Percentiles rank a stretch among this genome's conserved stretches.
These are phyloP conservation scores for Suhomyces yuchorum DNA, from an alignment of 1,139 yeast genomes.

Conservation along the genomic window DNA sequence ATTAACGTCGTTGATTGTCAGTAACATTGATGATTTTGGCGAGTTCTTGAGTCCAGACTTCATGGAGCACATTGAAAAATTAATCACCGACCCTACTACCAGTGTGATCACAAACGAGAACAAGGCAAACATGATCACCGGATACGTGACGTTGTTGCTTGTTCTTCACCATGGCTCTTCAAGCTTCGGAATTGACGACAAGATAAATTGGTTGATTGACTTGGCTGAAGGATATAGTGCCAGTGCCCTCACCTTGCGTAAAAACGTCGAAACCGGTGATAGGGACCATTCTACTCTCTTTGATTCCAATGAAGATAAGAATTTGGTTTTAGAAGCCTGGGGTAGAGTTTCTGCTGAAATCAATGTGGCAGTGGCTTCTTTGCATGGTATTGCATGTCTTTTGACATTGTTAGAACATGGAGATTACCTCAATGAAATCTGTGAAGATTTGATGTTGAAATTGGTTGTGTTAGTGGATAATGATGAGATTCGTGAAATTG, in stretches of 20 bases:
- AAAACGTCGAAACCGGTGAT: slow-evolving; percentile 42
- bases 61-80: slow-evolving; percentile 33
- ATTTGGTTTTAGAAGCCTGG: slow-evolving; percentile 39
- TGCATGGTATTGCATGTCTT: slow-evolving; percentile 52
- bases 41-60: slow-evolving; percentile 45
- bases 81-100: slow-evolving; percentile 37
- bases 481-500: slow-evolving; percentile 42
- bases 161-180: slow-evolving; percentile 52
- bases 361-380: slow-evolving; percentile 43
- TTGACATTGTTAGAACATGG: slow-evolving; percentile 46
- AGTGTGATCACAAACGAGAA: slow-evolving; percentile 39
- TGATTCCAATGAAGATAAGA: slow-evolving; percentile 41
- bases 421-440: slow-evolving; percentile 43
- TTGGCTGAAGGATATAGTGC: slow-evolving; percentile 47
- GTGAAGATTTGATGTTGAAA: slow-evolving; percentile 41
- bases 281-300: slow-evolving; percentile 48
- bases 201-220: slow-evolving; percentile 45
- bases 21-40: slow-evolving; percentile 57
- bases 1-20: slow-evolving; percentile 44
- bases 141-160: slow-evolving; percentile 46
- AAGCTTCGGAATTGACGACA: slow-evolving; percentile 52
- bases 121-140: slow-evolving; percentile 45
- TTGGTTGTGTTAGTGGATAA: slow-evolving; percentile 45
- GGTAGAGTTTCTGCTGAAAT: slow-evolving; percentile 38
- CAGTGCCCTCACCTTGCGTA: slow-evolving; percentile 37